These are phyloP conservation scores for Quercus aquifolioides DNA, from an alignment of 306 rosid genomes.

Conservation along the genomic window DNA sequence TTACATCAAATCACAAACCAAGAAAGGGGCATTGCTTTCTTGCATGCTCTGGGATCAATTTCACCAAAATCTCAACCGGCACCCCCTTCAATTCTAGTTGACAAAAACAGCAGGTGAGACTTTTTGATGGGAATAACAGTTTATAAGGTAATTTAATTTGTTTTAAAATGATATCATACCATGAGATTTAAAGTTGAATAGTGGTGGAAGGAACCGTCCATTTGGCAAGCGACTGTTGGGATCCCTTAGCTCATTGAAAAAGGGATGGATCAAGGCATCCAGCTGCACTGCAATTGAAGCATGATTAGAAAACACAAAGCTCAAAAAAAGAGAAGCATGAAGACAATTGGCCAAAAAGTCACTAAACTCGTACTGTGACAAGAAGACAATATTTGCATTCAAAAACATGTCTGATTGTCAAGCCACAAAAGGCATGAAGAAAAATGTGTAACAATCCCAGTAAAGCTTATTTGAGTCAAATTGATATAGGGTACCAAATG, in stretches of 20 bases:
- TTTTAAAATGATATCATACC: slow-evolving; percentile 44
- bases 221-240: slow-evolving; percentile 78
- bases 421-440: no score
- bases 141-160: not conserved
- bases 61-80: slow-evolving; percentile 67
- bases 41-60: slow-evolving; percentile 90
- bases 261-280: slow-evolving; percentile 88
- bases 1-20: slow-evolving; percentile 58
- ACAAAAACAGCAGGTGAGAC: slow-evolving; percentile 12
- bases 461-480: not conserved
- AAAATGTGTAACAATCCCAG: not conserved
- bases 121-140: not conserved
- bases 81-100: slow-evolving; percentile 81
- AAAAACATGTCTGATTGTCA: not conserved
- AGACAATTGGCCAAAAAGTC: not conserved
- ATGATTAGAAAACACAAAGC: not conserved
- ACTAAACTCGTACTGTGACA: no score
- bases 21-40: slow-evolving; percentile 88
- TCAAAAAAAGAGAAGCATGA: not conserved
- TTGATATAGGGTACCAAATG: not conserved
- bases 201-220: slow-evolving; percentile 93
- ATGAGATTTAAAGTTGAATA: slow-evolving; percentile 86
- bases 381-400: no score
- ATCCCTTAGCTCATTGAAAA: slow-evolving; percentile 96
- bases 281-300: slow-evolving; percentile 43